phyloP scores from a whole-genome alignment of 108 stramenopile genomes.

The Nitzschia palea region DNA sequence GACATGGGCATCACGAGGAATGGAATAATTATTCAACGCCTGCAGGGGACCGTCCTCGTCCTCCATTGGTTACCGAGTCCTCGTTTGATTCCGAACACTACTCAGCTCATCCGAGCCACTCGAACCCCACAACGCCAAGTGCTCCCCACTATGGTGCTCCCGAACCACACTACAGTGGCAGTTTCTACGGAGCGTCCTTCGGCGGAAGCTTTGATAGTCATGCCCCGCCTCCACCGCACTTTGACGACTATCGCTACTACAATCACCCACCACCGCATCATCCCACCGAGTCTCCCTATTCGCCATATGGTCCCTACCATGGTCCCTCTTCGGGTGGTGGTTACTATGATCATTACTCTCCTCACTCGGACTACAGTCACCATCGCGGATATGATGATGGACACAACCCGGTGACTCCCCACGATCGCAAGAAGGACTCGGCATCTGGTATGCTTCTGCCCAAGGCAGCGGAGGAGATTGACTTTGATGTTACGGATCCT shows the following conservation, averaged over 20 bases:
- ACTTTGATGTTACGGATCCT: constrained; percentile 81
- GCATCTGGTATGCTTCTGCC: constrained; percentile 49
- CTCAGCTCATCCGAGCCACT: constrained; percentile 25
- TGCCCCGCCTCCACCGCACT: constrained; percentile 33
- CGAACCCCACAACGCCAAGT: constrained; percentile 41
- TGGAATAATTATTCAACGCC: constrained; percentile 29
- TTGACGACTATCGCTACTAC: constrained; percentile 51
- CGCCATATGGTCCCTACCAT: constrained; percentile 6
- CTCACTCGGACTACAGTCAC: constrained; percentile 24
- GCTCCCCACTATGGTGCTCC: constrained; percentile 33
- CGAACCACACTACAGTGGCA: constrained; percentile 21
- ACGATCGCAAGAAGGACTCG: constrained; percentile 23
- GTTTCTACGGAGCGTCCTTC: constrained; percentile 37
- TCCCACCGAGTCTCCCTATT: constrained; percentile 30
- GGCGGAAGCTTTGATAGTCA: constrained; percentile 51
- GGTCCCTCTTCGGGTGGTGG: constrained; percentile 33
- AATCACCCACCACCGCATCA: constrained; percentile 38
- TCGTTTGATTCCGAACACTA: constrained; percentile 59
- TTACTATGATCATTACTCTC: constrained; percentile 45
- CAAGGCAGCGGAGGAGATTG: constrained; percentile 69
- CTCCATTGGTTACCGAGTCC: constrained; percentile 47
- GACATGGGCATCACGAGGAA: constrained; percentile 16
- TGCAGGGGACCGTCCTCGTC: constrained; percentile 24
- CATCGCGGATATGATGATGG: constrained; percentile 22
- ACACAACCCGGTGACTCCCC: constrained; percentile 12